Conservation (phyloP, 176 grass and related monocot species). For the Lolium multiflorum region DNA sequence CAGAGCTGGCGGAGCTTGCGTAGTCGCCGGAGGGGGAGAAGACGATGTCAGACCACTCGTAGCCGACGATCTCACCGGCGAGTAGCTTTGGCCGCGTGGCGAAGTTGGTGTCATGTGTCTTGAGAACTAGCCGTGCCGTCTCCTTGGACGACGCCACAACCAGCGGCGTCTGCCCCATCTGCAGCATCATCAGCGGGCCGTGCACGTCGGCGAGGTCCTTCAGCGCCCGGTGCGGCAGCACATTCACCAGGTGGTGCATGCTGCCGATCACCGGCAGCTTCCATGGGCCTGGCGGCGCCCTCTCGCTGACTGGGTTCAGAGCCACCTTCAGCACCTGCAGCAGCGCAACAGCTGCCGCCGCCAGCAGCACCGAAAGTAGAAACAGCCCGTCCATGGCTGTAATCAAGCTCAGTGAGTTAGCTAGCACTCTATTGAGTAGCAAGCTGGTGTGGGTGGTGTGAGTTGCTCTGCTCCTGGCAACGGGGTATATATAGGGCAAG, state of each 20-base stretch:
- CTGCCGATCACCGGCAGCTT: slow-evolving; percentile 57
- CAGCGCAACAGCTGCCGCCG: not conserved
- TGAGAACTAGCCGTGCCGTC: slow-evolving; percentile 52
- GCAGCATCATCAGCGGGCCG: slow-evolving; percentile 59
- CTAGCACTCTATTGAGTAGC: too few relatives aligned
- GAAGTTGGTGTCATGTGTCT: slow-evolving; percentile 63
- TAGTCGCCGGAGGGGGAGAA: slow-evolving; percentile 63
- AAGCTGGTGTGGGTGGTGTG: too few relatives aligned
- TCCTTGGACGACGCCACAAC: slow-evolving; percentile 50
- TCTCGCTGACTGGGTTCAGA: not conserved
- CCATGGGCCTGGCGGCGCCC: slow-evolving; percentile 46
- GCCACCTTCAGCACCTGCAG: slow-evolving; percentile 31
- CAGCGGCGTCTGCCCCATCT: slow-evolving; percentile 44
- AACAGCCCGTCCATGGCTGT: slow-evolving; percentile 32
- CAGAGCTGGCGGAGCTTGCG: slow-evolving; percentile 62
- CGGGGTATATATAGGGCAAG: too few relatives aligned
- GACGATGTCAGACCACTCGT: slow-evolving; percentile 56
- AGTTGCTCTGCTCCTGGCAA: too few relatives aligned
- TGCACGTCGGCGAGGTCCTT: slow-evolving; percentile 29
- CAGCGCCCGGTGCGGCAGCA: slow-evolving; percentile 50
- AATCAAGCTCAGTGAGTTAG: not conserved
- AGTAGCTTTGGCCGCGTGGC: slow-evolving; percentile 55
- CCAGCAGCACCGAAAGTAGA: slow-evolving; percentile 5
- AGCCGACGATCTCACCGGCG: slow-evolving; percentile 57
- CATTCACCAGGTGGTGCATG: slow-evolving; percentile 63